These are phyloP conservation scores for Trametes elegans DNA, from an alignment of 768 basidiomycete genomes.

Conservation along the genomic window DNA sequence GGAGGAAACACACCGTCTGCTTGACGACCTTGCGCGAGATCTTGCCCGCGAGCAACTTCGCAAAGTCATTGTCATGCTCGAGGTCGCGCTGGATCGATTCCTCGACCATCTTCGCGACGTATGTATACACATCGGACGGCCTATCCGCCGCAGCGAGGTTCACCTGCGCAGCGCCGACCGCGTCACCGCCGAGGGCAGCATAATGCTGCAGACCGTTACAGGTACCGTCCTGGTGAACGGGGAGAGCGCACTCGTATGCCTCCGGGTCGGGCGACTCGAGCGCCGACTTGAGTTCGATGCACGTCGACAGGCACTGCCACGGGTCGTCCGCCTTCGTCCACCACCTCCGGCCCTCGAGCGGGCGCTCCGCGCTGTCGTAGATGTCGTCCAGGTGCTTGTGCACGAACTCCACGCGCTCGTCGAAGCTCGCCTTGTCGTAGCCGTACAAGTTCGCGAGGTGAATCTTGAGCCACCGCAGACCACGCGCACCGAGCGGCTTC, in stretches of 20 bases:
- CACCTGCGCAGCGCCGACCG: constrained; percentile 85
- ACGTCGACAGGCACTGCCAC: constrained; percentile 95
- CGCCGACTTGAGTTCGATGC: constrained; percentile 84
- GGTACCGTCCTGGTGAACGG: constrained; percentile 96
- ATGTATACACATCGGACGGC: constrained; percentile 94
- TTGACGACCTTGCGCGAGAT: constrained; percentile 94
- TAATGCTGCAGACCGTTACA: constrained; percentile 99
- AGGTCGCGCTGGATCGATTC: constrained; percentile 56
- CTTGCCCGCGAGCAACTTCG: constrained; percentile 67
- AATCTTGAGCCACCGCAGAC: constrained; percentile 93
- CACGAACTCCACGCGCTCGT: constrained; percentile 84
- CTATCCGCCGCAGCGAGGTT: constrained; percentile 82
- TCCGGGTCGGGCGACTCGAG: constrained; percentile 65
- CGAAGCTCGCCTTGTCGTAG: constrained; percentile 91
- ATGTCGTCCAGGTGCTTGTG: constrained; percentile 72
- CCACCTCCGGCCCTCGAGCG: constrained; percentile 81
- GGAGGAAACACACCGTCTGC: constrained; percentile 78
- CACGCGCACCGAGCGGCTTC: constrained; percentile 78
- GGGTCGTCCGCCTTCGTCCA: constrained; percentile 93
- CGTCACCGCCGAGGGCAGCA: constrained; percentile 94
- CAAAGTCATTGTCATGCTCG: constrained; percentile 44
- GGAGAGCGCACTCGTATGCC: constrained; percentile 64
- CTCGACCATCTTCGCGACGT: constrained; percentile 87
- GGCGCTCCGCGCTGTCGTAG: constrained; percentile 78
- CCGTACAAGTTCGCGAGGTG: constrained; percentile 93